Base-by-base conservation (phyloP, 2,329 filamentous ascomycete genomes). In the Acarospora socialis region DNA sequence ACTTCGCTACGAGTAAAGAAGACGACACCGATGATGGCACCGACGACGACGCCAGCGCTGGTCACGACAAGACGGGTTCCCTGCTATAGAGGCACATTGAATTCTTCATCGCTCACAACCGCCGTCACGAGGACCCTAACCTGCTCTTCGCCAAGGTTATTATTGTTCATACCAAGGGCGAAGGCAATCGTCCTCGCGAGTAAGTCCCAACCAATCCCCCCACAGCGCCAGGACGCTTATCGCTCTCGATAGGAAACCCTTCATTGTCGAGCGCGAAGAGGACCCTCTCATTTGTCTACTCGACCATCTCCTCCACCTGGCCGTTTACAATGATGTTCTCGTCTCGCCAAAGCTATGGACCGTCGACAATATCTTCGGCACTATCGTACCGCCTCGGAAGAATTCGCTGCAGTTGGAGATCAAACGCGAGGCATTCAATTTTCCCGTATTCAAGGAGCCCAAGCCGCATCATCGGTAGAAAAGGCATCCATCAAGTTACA, bases 401-500 rank as follows among this genome's bases (percentile, higher is more conserved):
- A 21, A 27, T 10, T 27, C 30, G 17, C 15, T 36, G 22, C 27
- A 17, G n/a, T 23, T 36, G 19, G 34, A 36, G 34, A 29, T 13
- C 18, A 34, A 34, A 12, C 14, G 30, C n/a, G 16, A n/a, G 13
- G 18, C 24, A 7, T 16, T 36, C 9, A 30, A 36, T 33, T 14
- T 34, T 36, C 34, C 21, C n/a, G 22, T 36, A 20, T 36, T 36
- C 30, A 15, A 21, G 4, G 31, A 36, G 17, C 21, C 30, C 12
- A 26, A 29, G 17, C n/a, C 17, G 23, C 4, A 21, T 21, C 14
- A 30, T 3, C 7, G 34, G 23, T 23, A 23, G 16, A 20, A n/a
- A 10, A 7, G 16, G 33, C 16, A 35, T 15, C 14, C 34, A 29
- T 12, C 13, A 9, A 13, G 34, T 9, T 9, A 16, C 10, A 33